phyloP scores from a whole-genome alignment of 257 asterid species.

The Nicotiana tomentosiformis region DNA sequence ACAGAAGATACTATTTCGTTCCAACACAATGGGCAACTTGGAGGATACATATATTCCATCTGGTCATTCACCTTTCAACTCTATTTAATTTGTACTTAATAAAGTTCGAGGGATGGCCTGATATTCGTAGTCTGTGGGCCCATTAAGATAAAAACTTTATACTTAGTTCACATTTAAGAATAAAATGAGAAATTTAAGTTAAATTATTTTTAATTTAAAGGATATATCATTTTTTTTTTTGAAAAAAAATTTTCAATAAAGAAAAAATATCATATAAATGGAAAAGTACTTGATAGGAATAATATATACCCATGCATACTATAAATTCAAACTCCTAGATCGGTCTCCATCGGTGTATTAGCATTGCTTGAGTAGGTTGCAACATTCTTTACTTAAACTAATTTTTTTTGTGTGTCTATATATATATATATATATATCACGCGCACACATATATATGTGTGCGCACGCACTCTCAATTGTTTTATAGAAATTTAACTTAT shows the following conservation, averaged over 20 bases:
- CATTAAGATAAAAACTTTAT: too few species aligned
- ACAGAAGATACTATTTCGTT: neutral
- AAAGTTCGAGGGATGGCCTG: too few species aligned
- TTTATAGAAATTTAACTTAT: neutral
- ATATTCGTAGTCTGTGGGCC: too few species aligned
- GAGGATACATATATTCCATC: neutral
- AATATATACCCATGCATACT: neutral
- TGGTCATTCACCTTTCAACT: neutral
- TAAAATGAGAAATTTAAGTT: neutral
- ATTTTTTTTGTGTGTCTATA: too few species aligned
- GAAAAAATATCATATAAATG: too few species aligned
- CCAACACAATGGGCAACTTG: slow-evolving; percentile 6
- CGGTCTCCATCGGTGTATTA: neutral
- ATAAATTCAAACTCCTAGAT: neutral
- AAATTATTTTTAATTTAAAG: neutral
- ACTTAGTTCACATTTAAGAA: too few species aligned
- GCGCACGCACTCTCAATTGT: neutral
- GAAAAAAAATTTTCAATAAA: too few species aligned
- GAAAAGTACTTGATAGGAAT: neutral
- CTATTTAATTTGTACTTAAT: neutral
- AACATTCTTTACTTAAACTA: neutral
- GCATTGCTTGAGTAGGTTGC: neutral
- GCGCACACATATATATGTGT: too few species aligned
- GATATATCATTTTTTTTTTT: neutral
- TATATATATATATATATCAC: too few species aligned